These are phyloP conservation scores for Echeveria elegans DNA, from an alignment of 164 flowering plant genomes.

Conservation along the genomic window DNA sequence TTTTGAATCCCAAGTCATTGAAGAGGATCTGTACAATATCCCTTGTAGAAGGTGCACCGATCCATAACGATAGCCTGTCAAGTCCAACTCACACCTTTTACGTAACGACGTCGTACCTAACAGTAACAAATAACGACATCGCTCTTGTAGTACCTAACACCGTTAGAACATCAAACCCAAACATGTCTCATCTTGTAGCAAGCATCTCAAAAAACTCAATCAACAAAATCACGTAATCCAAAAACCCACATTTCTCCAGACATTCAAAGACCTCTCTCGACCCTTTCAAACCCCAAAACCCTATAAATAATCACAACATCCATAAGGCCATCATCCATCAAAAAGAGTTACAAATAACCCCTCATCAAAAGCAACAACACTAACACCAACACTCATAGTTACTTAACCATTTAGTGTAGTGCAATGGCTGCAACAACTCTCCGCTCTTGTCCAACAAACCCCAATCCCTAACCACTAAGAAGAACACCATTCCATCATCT, in stretches of 20 bases:
- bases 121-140: too few relatives aligned
- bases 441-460: conserved; percentile 11
- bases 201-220: not conserved
- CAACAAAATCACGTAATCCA: not conserved
- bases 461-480: not conserved
- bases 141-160: too few relatives aligned
- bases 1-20: too few relatives aligned
- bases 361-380: not conserved
- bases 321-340: not conserved
- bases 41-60: too few relatives aligned
- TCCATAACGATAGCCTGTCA: too few relatives aligned
- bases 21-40: too few relatives aligned
- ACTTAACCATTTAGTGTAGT: not conserved
- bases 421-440: conserved; percentile 12
- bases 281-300: not conserved
- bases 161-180: too few relatives aligned
- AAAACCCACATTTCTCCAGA: not conserved
- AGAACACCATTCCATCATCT: conserved; percentile 10
- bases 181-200: too few relatives aligned
- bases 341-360: too few relatives aligned
- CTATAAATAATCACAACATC: not conserved
- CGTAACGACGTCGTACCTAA: too few relatives aligned
- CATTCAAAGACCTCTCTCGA: not conserved
- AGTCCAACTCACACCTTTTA: too few relatives aligned
- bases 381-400: not conserved